Evolutionary conservation across 108 stramenopile genomes (phyloP), one percentile per base, ranked within the genome.

Genomic region (Pseudonitzschia multistriata): DNA sequence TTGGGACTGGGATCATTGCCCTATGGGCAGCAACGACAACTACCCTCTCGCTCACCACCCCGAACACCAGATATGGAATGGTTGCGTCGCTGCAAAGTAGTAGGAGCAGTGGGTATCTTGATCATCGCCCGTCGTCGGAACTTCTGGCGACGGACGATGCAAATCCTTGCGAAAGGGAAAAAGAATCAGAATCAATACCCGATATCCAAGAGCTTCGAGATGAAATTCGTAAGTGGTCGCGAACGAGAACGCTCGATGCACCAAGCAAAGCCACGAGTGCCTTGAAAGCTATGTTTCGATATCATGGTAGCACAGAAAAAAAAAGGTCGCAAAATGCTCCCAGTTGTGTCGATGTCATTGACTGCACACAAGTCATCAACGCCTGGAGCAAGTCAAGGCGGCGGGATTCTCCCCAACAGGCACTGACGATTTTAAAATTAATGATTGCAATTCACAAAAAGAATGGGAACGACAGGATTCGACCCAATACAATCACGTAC

Each of bases 351-450:
- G 54, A 55, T 27, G 54, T 55, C 24, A 25, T 55, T n/a, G 54
- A 55, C 27, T 55, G 54, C 29, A 55, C 54, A n/a, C 14, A 55
- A 27, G 37, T 73, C 11, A 35, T 73, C 25, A 62, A 73, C 42
- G 35, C 49, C 17, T 73, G 72, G 72, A 59, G 64, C 33, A 73
- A 73, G 37, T 62, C 47, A 50, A 35, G 72, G 25, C 59, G 37
- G 3, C 13, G 7, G 34, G 79, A 79, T 47, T 49, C 72, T 15
- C 64, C 72, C 33, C 62, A 66, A 0, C 64, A 55, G 28, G 79
- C 74, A 2, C 31, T 71, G 24, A 49, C 54, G 14, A 55, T 55
- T 25, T 3, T 55, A 14, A 55, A 55, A 14, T 13, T 30, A 27
- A 55, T 55, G 54, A 55, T 30, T 1, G 54, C 54, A 0, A 30